Evolutionary conservation across 495 filamentous ascomycete genomes (phyloP).

Genomic region (Penicillium angulare): DNA sequence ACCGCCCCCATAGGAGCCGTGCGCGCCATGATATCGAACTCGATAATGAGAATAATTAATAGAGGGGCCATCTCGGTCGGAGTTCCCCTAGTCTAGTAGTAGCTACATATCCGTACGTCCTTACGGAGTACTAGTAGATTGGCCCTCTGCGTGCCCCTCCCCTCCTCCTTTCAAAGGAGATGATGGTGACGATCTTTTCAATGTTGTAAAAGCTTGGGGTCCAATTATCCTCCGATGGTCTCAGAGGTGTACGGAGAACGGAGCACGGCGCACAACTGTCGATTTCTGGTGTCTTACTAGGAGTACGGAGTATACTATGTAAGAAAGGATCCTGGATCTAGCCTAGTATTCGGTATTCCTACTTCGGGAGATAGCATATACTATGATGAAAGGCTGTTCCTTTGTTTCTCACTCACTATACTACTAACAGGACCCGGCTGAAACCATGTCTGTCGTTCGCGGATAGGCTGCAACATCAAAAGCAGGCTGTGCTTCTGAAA

Average conservation of each 20-base stretch:
- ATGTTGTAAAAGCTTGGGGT: conserved; percentile 6
- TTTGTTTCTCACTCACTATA: too few relatives aligned
- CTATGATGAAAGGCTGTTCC: too few relatives aligned
- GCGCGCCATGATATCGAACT: conserved; percentile 1
- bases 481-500: conserved; percentile 15
- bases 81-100: conserved; percentile 2
- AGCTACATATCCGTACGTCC: too few relatives aligned
- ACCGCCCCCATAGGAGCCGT: conserved; percentile 9
- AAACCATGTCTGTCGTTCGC: conserved; percentile 19
- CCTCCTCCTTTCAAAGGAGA: not conserved
- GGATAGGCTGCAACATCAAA: conserved; percentile 17
- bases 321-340: too few relatives aligned
- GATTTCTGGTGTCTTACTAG: not conserved
- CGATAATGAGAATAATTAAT: conserved; percentile 1
- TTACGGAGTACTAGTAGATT: too few relatives aligned
- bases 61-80: conserved; percentile 9
- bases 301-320: not conserved
- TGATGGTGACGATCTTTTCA: conserved; percentile 1
- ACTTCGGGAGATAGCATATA: too few relatives aligned
- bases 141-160: not conserved
- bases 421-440: conserved; percentile 10
- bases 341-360: too few relatives aligned
- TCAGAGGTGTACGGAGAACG: not conserved
- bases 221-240: conserved; percentile 4
- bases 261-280: not conserved